phyloP scores from a whole-genome alignment of 768 basidiomycete genomes.

The Hysterangium stoloniferum region DNA sequence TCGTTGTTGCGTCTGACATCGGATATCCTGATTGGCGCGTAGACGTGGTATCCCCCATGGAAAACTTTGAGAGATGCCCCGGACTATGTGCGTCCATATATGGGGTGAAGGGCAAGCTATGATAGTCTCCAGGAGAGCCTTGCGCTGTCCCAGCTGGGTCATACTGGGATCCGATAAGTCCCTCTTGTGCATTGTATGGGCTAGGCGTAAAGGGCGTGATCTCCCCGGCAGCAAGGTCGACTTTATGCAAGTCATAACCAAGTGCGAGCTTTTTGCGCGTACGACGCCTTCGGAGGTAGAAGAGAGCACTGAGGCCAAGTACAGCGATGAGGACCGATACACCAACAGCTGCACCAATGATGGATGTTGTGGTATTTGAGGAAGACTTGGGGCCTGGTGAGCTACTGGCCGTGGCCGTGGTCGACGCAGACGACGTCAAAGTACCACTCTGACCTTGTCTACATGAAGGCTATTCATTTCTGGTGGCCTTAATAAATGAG shows the following conservation, averaged over 20 bases:
- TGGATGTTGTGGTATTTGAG: constrained; percentile 6
- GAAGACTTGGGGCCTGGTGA: not conserved
- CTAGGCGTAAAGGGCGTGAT: not conserved
- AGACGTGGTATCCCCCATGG: not conserved
- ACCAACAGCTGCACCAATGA: constrained; percentile 27
- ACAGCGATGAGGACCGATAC: constrained; percentile 24
- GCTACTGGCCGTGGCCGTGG: not conserved
- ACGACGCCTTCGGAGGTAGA: constrained; percentile 19
- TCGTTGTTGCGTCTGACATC: too few species aligned
- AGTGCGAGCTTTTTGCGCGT: too few species aligned
- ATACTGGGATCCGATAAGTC: not conserved
- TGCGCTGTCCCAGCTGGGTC: not conserved
- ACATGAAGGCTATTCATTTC: constrained; percentile 16
- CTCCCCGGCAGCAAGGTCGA: not conserved
- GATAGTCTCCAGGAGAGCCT: not conserved
- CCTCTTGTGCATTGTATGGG: not conserved
- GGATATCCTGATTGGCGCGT: too few species aligned
- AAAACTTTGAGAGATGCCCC: not conserved
- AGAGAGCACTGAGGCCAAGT: constrained; percentile 17
- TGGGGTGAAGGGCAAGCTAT: not conserved
- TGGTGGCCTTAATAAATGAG: constrained; percentile 11
- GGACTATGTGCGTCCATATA: not conserved
- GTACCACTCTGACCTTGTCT: not conserved
- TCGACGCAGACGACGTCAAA: not conserved
- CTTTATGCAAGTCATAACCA: not conserved